These are phyloP conservation scores for Tetrapisispora fleetii DNA, from an alignment of 805 yeast genomes.

Conservation along the genomic window DNA sequence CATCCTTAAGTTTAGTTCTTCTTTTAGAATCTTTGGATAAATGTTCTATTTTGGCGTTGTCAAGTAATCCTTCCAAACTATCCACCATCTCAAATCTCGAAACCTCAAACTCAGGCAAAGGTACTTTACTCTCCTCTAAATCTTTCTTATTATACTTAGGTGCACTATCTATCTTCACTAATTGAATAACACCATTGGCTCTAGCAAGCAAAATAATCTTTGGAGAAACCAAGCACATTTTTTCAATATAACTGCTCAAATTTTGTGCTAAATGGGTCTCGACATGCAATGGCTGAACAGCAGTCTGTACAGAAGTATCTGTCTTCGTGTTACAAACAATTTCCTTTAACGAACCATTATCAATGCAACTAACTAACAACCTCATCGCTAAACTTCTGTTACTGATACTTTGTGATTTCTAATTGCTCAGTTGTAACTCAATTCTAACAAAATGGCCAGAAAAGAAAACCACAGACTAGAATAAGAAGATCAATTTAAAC, in stretches of 20 bases:
- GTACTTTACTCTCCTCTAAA: background rate
- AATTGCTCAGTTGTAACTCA: background rate
- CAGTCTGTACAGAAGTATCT: constrained; percentile 66
- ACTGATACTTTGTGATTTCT: background rate
- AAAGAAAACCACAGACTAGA: too few relatives aligned
- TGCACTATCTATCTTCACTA: constrained; percentile 30
- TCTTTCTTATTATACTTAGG: constrained; percentile 4
- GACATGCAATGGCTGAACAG: constrained; percentile 52
- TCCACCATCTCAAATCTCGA: constrained; percentile 16
- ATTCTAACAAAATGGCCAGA: too few relatives aligned
- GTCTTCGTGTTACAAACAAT: constrained; percentile 56
- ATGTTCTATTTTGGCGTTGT: constrained; percentile 15
- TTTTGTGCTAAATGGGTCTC: constrained; percentile 36
- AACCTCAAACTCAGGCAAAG: constrained; percentile 12
- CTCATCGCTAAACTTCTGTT: constrained; percentile 38
- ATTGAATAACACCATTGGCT: constrained; percentile 35
- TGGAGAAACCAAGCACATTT: constrained; percentile 26
- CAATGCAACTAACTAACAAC: constrained; percentile 53
- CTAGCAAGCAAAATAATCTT: constrained; percentile 37
- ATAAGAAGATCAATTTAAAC: too few relatives aligned
- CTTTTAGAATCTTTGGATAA: constrained; percentile 19
- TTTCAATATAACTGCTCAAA: constrained; percentile 32
- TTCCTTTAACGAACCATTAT: constrained; percentile 57
- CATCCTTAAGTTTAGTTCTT: constrained; percentile 28
- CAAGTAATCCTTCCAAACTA: constrained; percentile 13